Evolutionary conservation across 768 basidiomycete genomes (phyloP).

Genomic region (Lentinula lateritia): DNA sequence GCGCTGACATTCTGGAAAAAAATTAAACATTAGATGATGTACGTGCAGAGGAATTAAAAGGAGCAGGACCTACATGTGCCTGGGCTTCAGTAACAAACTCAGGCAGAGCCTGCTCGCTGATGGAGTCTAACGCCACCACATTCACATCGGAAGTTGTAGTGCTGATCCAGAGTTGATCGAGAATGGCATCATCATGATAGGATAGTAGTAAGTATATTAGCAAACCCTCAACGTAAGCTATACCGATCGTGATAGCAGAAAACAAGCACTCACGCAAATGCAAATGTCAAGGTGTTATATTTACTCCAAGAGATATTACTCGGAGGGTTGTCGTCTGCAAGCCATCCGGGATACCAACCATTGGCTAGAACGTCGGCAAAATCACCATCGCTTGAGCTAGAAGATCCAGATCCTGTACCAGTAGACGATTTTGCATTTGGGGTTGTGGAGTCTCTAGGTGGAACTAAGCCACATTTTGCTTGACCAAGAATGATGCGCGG

Average conservation of each 20-base stretch:
- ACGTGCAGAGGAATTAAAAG: neutral
- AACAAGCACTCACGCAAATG: conserved; percentile 37
- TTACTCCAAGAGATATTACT: conserved; percentile 46
- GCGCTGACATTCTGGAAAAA: neutral
- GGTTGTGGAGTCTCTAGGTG: neutral
- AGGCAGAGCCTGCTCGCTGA: conserved; percentile 5
- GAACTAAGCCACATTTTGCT: conserved; percentile 26
- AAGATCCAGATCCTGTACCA: neutral
- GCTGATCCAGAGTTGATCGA: neutral
- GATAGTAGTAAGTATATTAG: no score
- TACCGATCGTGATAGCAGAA: neutral
- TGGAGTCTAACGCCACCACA: conserved; percentile 3
- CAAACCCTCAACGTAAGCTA: neutral
- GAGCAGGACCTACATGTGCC: conserved; percentile 1
- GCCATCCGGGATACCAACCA: conserved; percentile 57
- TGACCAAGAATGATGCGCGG: conserved; percentile 20
- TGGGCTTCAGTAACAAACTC: conserved; percentile 8
- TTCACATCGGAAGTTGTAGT: conserved; percentile 5
- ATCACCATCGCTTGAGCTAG: neutral
- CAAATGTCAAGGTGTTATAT: conserved; percentile 43
- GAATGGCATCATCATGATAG: no score
- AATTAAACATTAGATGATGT: neutral
- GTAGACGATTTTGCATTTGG: conserved; percentile 14
- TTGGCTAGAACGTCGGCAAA: conserved; percentile 35
- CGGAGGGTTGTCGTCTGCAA: conserved; percentile 32